Base-by-base conservation (phyloP, 75 land plant genomes). In the Pinus albicaulis region DNA sequence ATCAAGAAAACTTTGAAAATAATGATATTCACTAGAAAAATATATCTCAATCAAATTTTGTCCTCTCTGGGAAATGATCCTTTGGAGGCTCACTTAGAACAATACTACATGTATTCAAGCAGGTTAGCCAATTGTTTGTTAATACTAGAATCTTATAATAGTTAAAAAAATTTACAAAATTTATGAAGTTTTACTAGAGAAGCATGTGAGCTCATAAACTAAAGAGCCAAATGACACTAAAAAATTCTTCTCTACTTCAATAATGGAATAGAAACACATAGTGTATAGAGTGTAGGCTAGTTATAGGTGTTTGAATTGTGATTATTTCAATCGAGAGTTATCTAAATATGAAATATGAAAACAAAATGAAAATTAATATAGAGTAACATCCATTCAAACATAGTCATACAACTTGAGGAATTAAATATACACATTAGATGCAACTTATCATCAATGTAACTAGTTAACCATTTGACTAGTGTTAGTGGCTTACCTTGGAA, bases 231-330 rank as follows among this genome's bases (percentile, higher is more conserved):
- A 0, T 13, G 16, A 23, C 52, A 25, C 1, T 6, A 48, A 12
- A 48, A 64, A 58, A 31, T 24, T 48, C 64, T 38, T 12, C 73
- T 70, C 44, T 58, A 23, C 73, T 84, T 81, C 84, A 84, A 56
- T 48, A 65, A 48, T 34, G 86, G 84, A 63, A 84, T 61, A 41
- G 86, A 83, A 2, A 80, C 86, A 64, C 77, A 80, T 17, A 84
- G 13, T 15, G 84, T 62, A 44, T 74, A 77, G 24, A 77, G 59
- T 7, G 57, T 76, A n/a, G n/a, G 14, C 86, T 5, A 36, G 38
- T 36, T 36, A 36, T 28, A 28, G 28, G 0, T 26, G 75, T 74
- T 22, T 58, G 59, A 24, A 83, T 71, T 8, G 56, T 59, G 28
- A 81, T 34, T 3, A 74, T 53, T 3, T 60, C 28, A 16, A 65